phyloP scores from a whole-genome alignment of 345 rosid species.

The Salix viminalis region DNA sequence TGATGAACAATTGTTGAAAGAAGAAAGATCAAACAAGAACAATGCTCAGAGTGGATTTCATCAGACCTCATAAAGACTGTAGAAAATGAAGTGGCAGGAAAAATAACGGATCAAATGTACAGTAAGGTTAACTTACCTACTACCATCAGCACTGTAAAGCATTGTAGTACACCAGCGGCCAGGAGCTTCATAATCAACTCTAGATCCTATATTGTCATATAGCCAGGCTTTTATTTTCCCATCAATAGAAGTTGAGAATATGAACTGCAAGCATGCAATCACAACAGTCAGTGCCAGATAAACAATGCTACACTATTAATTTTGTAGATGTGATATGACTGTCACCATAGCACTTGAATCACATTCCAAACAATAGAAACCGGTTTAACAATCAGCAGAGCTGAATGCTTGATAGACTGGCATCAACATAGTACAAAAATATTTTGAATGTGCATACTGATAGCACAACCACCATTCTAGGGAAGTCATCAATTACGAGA shows the following conservation, averaged over 20 bases:
- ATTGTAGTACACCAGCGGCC: conserved; percentile 75
- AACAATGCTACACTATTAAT: neutral
- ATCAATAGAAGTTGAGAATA: conserved; percentile 73
- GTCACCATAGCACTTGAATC: neutral
- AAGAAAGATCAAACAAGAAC: neutral
- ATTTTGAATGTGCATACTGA: neutral
- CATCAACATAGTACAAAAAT: neutral
- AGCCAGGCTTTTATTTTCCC: conserved; percentile 93
- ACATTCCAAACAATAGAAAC: neutral
- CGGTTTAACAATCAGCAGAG: neutral
- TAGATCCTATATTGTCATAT: conserved; percentile 71
- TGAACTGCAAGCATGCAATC: conserved; percentile 46
- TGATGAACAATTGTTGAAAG: neutral
- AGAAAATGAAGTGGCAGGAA: neutral
- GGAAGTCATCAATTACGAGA: neutral
- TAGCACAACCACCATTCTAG: neutral
- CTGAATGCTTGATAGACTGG: neutral
- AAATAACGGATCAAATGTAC: neutral
- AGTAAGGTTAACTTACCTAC: conserved; percentile 43
- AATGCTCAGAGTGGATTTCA: neutral
- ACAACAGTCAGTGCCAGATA: conserved; percentile 10
- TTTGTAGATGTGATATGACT: neutral
- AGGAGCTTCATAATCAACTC: conserved; percentile 83
- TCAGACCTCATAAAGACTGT: neutral
- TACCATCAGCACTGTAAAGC: conserved; percentile 85